Conservation (phyloP, 2,329 filamentous ascomycete species). For the Aspergillus proliferans region DNA sequence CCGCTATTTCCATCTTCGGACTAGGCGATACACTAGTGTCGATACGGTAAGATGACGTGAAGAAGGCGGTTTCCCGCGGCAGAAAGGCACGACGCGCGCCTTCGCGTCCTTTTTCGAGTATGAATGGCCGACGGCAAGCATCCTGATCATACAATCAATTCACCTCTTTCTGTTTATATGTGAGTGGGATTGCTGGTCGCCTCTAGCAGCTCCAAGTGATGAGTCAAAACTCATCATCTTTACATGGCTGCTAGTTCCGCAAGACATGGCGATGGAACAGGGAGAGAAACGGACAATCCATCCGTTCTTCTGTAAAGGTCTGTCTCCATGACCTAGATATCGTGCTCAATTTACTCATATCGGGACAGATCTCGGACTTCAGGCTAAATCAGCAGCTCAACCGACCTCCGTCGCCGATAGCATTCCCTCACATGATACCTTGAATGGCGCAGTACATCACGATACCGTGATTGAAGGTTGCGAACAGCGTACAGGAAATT, state of each 20-base stretch:
- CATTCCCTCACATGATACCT: neutral
- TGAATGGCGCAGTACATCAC: neutral
- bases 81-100: slow-evolving; percentile 14
- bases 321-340: slow-evolving; percentile 4
- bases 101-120: slow-evolving; percentile 11
- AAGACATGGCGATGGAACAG: slow-evolving; percentile 34
- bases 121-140: neutral
- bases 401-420: neutral
- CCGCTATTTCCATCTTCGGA: slow-evolving; percentile 6
- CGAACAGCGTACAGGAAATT: neutral
- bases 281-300: slow-evolving; percentile 32
- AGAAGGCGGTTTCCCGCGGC: neutral
- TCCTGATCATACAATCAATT: neutral
- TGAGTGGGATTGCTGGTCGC: neutral
- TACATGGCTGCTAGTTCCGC: slow-evolving; percentile 10
- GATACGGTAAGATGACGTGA: slow-evolving; percentile 14
- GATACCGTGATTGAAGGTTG: neutral
- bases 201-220: slow-evolving; percentile 8
- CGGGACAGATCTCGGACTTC: neutral
- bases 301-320: slow-evolving; percentile 39
- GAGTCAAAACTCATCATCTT: slow-evolving; percentile 23
- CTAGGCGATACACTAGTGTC: slow-evolving; percentile 4
- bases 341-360: slow-evolving; percentile 6
- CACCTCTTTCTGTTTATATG: neutral
- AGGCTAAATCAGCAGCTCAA: slow-evolving; percentile 4